A percentile compares a stretch with the other conserved stretches of the same genome.
phyloP scores from a whole-genome alignment of 2,329 filamentous ascomycete species.

The Aspergillus fumigatiaffinis region DNA sequence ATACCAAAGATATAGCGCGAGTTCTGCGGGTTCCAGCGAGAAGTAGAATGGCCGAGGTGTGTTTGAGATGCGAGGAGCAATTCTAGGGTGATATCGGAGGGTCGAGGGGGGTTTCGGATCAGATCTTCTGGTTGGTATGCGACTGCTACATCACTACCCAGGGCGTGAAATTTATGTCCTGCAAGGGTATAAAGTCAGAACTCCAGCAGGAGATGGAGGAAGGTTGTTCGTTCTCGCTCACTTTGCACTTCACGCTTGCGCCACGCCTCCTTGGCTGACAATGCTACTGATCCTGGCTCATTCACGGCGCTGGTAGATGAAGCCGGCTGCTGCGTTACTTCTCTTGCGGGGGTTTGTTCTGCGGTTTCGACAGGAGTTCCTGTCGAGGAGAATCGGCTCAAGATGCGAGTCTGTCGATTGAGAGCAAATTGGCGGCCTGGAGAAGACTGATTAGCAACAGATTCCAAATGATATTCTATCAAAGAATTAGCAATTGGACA shows the following conservation, averaged over 20 bases:
- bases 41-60: slow-evolving; percentile 86
- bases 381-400: slow-evolving; percentile 33
- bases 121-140: slow-evolving; percentile 32
- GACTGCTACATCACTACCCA: slow-evolving; percentile 27
- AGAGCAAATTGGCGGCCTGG: slow-evolving; percentile 36
- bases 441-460: slow-evolving; percentile 11
- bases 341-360: slow-evolving; percentile 15
- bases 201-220: not conserved
- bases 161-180: slow-evolving; percentile 30
- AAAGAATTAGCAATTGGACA: not conserved
- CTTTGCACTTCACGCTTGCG: slow-evolving; percentile 17
- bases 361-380: slow-evolving; percentile 24
- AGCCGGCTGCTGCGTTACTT: slow-evolving; percentile 8
- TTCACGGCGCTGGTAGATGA: slow-evolving; percentile 9
- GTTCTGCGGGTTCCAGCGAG: slow-evolving; percentile 92
- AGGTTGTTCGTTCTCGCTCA: slow-evolving; percentile 14
- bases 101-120: slow-evolving; percentile 66
- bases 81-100: slow-evolving; percentile 82
- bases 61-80: slow-evolving; percentile 81
- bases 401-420: slow-evolving; percentile 28
- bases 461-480: not conserved
- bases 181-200: not conserved
- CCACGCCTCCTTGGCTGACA: slow-evolving; percentile 12
- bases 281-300: slow-evolving; percentile 3
- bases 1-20: slow-evolving; percentile 91